Evolutionary conservation across 1,284 basidiomycete genomes (phyloP), one percentile per base, ranked within the genome.

Genomic region (Ganoderma boninense): DNA sequence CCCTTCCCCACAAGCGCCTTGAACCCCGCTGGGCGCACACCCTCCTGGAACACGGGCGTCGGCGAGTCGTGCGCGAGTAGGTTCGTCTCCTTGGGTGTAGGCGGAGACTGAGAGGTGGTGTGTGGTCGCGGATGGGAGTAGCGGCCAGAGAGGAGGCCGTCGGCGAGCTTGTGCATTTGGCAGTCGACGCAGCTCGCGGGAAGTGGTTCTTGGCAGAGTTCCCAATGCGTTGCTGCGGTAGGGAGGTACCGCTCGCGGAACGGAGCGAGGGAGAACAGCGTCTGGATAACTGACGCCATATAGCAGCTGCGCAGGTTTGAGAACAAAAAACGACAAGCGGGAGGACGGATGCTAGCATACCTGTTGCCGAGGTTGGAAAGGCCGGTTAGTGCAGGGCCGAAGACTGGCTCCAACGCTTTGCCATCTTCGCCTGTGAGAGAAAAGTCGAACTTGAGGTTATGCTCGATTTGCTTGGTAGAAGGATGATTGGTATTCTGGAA

Each of bases 371-470:
- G 89, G 80, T 99, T 99, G 56, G 90, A 86, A 1, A 99, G 83
- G 2, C 97, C 98, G 0, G 97, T 99, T 52, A 97, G 81, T 0
- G 95, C 95, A 0, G 93, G 90, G 0, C 97, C 98, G 78, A 94
- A 97, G 16, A 98, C 82, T 0, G 97, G 97, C 78, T 95, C 89
- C 7, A 99, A 86, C 11, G 95, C 92, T 66, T 93, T 92, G 11
- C 97, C 97, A 67, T 96, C 93, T 69, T 97, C 95, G n/a, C 89
- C 91, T 0, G 94, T 96, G 78, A 99, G 90, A 4, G 94, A 96
- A 80, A 99, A 99, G 81, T 99, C 97, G 79, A 97, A 99, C 68
- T 91, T 92, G 66, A 98, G 85, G 78, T 99, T 99, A 77, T 99
- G 97, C 80, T 98, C 97, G 76, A 99, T 94, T 93, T 99, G 96